These are phyloP conservation scores for Linnemannia exigua DNA, from an alignment of 192 early-diverging fungal genomes.

Conservation along the genomic window DNA sequence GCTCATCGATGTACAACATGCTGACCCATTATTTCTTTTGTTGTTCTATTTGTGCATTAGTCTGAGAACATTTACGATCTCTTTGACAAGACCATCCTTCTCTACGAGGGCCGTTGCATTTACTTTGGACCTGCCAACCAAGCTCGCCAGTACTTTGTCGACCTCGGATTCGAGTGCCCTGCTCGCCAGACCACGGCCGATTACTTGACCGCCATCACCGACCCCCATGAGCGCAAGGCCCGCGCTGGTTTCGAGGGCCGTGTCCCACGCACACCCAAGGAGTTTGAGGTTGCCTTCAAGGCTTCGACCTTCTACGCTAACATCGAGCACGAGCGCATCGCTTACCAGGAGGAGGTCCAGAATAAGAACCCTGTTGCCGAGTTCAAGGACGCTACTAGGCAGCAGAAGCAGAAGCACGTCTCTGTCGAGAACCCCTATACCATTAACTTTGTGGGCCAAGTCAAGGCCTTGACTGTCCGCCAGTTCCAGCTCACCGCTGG, in stretches of 20 bases:
- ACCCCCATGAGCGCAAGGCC: slow-evolving; percentile 68
- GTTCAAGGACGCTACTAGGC: slow-evolving; percentile 65
- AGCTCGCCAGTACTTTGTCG: slow-evolving; percentile 74
- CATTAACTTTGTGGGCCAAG: slow-evolving; percentile 75
- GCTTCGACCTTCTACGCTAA: slow-evolving; percentile 57
- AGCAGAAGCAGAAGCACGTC: slow-evolving; percentile 68
- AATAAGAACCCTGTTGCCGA: slow-evolving; percentile 33
- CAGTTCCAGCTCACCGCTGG: slow-evolving; percentile 75
- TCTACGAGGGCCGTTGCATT: slow-evolving; percentile 76
- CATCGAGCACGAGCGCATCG: slow-evolving; percentile 57
- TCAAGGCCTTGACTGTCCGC: slow-evolving; percentile 69
- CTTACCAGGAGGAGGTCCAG: slow-evolving; percentile 58
- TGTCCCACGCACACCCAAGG: slow-evolving; percentile 69
- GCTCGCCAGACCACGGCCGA: slow-evolving; percentile 78
- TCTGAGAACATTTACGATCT: slow-evolving; percentile 82
- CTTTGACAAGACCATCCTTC: slow-evolving; percentile 78
- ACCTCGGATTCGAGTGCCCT: slow-evolving; percentile 73
- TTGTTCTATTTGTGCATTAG: slow-evolving; percentile 56
- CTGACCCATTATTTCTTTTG: slow-evolving; percentile 20
- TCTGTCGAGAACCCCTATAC: slow-evolving; percentile 70
- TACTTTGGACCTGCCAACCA: slow-evolving; percentile 75
- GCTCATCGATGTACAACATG: slow-evolving; percentile 52
- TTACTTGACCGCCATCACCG: slow-evolving; percentile 80
- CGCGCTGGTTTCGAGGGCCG: slow-evolving; percentile 66
- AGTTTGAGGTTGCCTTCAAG: slow-evolving; percentile 73